phyloP scores from a whole-genome alignment of 2,329 filamentous ascomycete genomes.

The Hypoxylon rubiginosum region DNA sequence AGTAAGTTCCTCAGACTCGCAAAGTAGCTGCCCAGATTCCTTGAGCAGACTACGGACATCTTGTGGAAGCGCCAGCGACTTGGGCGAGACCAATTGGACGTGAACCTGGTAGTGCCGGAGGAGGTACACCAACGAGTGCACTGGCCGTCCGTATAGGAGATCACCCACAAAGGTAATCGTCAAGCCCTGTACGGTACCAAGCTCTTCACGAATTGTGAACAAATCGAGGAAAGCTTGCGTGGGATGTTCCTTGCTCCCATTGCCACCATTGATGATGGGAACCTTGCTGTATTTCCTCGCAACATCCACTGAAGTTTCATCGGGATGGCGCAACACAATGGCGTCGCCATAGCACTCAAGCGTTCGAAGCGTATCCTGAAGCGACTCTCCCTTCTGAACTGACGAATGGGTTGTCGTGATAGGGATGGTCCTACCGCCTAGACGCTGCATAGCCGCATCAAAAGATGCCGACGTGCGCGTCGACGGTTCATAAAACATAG shows the following conservation, averaged over 20 bases:
- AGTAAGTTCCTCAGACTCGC: slow-evolving; percentile 83
- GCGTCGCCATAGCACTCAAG: slow-evolving; percentile 95
- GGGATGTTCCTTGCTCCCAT: slow-evolving; percentile 95
- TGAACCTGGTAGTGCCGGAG: slow-evolving; percentile 96
- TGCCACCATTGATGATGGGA: slow-evolving; percentile 96
- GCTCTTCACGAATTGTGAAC: slow-evolving; percentile 97
- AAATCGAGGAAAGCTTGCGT: slow-evolving; percentile 98
- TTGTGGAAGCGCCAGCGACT: slow-evolving; percentile 80
- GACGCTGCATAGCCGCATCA: slow-evolving; percentile 97
- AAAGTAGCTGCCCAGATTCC: slow-evolving; percentile 79
- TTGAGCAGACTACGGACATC: slow-evolving; percentile 80
- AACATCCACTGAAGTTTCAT: slow-evolving; percentile 82
- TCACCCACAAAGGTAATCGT: slow-evolving; percentile 98
- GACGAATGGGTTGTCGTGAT: slow-evolving; percentile 88
- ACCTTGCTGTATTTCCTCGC: slow-evolving; percentile 90
- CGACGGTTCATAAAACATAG: slow-evolving; percentile 97
- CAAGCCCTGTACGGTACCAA: slow-evolving; percentile 93
- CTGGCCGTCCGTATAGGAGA: slow-evolving; percentile 90
- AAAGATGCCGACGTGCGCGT: slow-evolving; percentile 96
- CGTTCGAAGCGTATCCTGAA: slow-evolving; percentile 94
- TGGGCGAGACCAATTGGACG: slow-evolving; percentile 90
- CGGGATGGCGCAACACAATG: slow-evolving; percentile 93
- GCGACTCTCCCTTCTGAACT: slow-evolving; percentile 92
- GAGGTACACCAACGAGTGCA: slow-evolving; percentile 94
- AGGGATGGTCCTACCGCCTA: slow-evolving; percentile 87